These are phyloP conservation scores for Omphalea diandra DNA, from an alignment of 441 rosid species.

Conservation along the genomic window DNA sequence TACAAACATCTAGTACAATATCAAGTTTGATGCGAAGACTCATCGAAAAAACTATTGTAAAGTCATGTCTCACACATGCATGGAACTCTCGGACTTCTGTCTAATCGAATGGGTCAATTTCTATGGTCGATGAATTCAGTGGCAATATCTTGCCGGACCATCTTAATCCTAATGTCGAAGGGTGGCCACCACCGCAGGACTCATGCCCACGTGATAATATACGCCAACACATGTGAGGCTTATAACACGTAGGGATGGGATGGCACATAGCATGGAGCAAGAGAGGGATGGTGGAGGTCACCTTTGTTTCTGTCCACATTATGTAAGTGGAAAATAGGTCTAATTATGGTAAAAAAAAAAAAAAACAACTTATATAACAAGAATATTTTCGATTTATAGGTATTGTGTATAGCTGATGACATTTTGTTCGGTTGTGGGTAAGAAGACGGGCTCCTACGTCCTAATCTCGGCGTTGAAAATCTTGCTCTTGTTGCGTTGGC, in stretches of 20 bases:
- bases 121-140: background rate
- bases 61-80: too few species aligned
- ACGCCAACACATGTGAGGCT: slow-evolving; percentile 20
- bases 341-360: too few species aligned
- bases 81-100: background rate
- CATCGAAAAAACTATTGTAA: background rate
- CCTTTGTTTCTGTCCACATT: background rate
- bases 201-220: slow-evolving; percentile 26
- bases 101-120: slow-evolving; percentile 4
- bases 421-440: background rate
- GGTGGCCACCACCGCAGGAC: slow-evolving; percentile 14
- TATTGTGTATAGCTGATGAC: background rate
- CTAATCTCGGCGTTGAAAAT: background rate
- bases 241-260: slow-evolving; percentile 15
- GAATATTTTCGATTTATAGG: too few species aligned
- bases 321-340: background rate
- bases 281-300: background rate
- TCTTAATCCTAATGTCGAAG: background rate
- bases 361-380: too few species aligned
- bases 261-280: background rate
- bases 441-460: background rate
- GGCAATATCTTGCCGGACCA: slow-evolving; percentile 9
- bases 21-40: background rate
- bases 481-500: background rate
- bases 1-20: too few species aligned